phyloP scores from a whole-genome alignment of 2,329 filamentous ascomycete genomes.

The Cordyceps pruinosa region DNA sequence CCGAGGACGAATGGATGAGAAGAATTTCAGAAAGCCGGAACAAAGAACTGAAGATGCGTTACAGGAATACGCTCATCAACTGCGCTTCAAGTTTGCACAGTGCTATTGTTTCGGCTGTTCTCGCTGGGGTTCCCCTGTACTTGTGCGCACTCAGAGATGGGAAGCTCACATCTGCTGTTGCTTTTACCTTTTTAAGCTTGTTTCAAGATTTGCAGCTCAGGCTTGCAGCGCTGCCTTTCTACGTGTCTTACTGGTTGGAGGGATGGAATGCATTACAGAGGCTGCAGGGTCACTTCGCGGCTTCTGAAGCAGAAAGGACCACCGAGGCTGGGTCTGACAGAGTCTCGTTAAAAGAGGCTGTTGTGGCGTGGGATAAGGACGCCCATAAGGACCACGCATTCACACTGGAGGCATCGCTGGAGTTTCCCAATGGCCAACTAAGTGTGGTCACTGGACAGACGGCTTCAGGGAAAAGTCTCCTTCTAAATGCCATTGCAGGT shows the following conservation, averaged over 20 bases:
- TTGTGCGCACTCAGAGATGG: not conserved
- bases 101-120: constrained; percentile 10
- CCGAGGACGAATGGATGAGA: constrained; percentile 7
- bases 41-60: not conserved
- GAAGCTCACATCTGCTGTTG: constrained; percentile 3
- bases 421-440: constrained; percentile 6
- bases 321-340: no score
- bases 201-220: constrained; percentile 13
- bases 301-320: no score
- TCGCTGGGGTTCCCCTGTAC: constrained; percentile 4
- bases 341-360: not conserved
- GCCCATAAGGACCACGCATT: not conserved
- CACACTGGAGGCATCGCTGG: not conserved
- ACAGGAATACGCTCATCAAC: not conserved
- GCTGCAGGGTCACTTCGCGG: no score
- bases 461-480: constrained; percentile 12
- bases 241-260: no score
- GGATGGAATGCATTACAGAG: no score
- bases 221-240: no score
- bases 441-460: constrained; percentile 14
- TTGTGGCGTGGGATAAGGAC: not conserved
- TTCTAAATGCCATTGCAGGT: constrained; percentile 9
- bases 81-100: not conserved
- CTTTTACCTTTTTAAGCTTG: constrained; percentile 12
- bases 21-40: constrained; percentile 10